A percentile compares a stretch with the other conserved stretches of the same genome.
Evolutionary conservation across 345 rosid species (phyloP).

Genomic region (Eucalyptus microcorys): DNA sequence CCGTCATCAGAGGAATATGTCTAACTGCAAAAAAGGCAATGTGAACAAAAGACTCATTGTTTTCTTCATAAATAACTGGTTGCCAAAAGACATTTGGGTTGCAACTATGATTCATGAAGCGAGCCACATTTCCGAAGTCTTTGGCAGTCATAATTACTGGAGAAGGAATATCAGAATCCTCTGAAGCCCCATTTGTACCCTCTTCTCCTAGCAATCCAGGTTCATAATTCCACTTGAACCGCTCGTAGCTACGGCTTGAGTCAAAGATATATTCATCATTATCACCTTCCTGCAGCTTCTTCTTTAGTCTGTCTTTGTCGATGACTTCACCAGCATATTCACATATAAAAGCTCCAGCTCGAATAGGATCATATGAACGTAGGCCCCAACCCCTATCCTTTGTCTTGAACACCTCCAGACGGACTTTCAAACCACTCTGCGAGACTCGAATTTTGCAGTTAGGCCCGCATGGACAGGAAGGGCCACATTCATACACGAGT

Average conservation of each 20-base stretch:
- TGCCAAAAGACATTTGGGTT: slow-evolving; percentile 81
- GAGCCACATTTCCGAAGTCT: slow-evolving; percentile 70
- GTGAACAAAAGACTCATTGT: slow-evolving; percentile 30
- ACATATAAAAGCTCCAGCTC: slow-evolving; percentile 85
- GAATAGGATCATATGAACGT: slow-evolving; percentile 84
- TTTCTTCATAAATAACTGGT: slow-evolving; percentile 40
- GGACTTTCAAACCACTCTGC: slow-evolving; percentile 55
- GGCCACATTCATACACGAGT: slow-evolving; percentile 70
- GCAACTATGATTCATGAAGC: slow-evolving; percentile 97
- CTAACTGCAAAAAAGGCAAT: slow-evolving; percentile 63
- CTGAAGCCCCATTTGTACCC: slow-evolving; percentile 24
- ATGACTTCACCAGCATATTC: slow-evolving; percentile 83
- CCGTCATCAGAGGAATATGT: slow-evolving; percentile 80
- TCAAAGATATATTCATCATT: slow-evolving; percentile 54
- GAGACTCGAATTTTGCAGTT: slow-evolving; percentile 65
- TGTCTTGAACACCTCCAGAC: slow-evolving; percentile 75
- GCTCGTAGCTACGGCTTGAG: slow-evolving; percentile 23
- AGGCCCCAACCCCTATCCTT: slow-evolving; percentile 88
- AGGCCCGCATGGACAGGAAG: slow-evolving; percentile 57
- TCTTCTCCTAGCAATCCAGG: slow-evolving; percentile 5
- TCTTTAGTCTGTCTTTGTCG: slow-evolving; percentile 19
- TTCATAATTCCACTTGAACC: slow-evolving; percentile 17
- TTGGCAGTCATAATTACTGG: slow-evolving; percentile 65
- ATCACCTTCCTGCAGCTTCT: slow-evolving; percentile 15
- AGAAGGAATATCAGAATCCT: slow-evolving; percentile 22